Evolutionary conservation across 345 rosid species (phyloP).

Genomic region (Murraya paniculata): DNA sequence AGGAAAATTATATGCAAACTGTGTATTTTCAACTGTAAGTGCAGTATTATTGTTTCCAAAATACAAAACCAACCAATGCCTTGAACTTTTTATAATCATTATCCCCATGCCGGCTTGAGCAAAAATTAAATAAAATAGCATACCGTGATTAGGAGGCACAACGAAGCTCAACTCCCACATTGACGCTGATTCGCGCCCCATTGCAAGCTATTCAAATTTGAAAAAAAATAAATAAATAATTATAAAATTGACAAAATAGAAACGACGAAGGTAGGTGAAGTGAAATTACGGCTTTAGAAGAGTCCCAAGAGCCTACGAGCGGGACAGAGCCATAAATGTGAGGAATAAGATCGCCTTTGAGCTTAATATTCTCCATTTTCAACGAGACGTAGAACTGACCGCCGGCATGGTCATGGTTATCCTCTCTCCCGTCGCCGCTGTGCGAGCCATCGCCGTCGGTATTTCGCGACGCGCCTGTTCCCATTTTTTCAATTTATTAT

Average conservation of each 20-base stretch:
- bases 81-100: background rate
- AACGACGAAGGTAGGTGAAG: background rate
- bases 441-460: constrained; percentile 52
- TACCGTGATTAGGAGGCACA: constrained; percentile 97
- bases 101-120: background rate
- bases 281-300: constrained; percentile 70
- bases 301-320: constrained; percentile 94
- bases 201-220: constrained; percentile 47
- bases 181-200: constrained; percentile 92
- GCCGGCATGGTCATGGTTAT: constrained; percentile 60
- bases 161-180: constrained; percentile 93
- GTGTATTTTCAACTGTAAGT: no score
- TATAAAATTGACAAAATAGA: background rate
- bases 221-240: constrained; percentile 4
- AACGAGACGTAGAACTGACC: constrained; percentile 88
- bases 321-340: constrained; percentile 92
- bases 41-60: background rate
- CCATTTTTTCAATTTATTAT: constrained; percentile 41
- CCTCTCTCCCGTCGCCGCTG: constrained; percentile 41
- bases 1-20: no score
- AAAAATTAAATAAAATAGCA: constrained; percentile 7
- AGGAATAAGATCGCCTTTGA: constrained; percentile 80
- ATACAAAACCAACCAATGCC: constrained; percentile 12
- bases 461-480: constrained; percentile 65
- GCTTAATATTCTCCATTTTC: constrained; percentile 82